Base-by-base conservation (phyloP, 192 early-diverging fungal genomes). In the Coemansia sp. region DNA sequence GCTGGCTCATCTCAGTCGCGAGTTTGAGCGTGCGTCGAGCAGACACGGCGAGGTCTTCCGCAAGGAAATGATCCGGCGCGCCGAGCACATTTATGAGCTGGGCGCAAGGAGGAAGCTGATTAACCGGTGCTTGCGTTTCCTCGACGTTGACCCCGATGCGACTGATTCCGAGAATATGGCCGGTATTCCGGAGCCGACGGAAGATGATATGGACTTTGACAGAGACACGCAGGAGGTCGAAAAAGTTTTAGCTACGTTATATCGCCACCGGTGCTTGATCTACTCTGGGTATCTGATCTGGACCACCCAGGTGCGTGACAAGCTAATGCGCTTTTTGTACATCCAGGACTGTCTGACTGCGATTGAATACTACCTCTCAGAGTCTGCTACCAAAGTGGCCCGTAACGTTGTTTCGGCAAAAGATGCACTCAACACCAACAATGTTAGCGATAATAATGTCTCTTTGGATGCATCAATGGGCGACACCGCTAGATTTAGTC, bases 221-320 rank as follows among this genome's bases (percentile, higher is more conserved):
- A 73, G 68, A 11, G 82, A 84, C 37, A 79, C 73, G 9, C 74
- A 83, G 51, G 72, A 83, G 39, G 74, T 82, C 32, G 85, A 86
- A 35, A 81, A 84, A 57, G 68, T 78, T 2, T 55, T 83, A 7
- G 85, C 77, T 2, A 64, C 85, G 62, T 70, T 78, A 18, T 96
- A 94, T 68, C 83, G 89, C 36, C 88, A 91, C 70, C 83, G 89
- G 22, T 94, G 89, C 65, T 81, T 96, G 76, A 87, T 94, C 0
- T 94, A 97, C 78, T 95, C 94, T 58, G 85, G 94, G 2, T 86
- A 91, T 53, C 75, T 93, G 43, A 84, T 95, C 17, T 97, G 94
- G 94, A 97, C 94, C 59, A 87, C 87, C 51, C 85, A 88, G 35
- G 88, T 97, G 9, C 88, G 95, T 33, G 95, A 97, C 71, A 82